phyloP scores from a whole-genome alignment of 2,329 filamentous ascomycete species.

The Colletotrichum sp. region DNA sequence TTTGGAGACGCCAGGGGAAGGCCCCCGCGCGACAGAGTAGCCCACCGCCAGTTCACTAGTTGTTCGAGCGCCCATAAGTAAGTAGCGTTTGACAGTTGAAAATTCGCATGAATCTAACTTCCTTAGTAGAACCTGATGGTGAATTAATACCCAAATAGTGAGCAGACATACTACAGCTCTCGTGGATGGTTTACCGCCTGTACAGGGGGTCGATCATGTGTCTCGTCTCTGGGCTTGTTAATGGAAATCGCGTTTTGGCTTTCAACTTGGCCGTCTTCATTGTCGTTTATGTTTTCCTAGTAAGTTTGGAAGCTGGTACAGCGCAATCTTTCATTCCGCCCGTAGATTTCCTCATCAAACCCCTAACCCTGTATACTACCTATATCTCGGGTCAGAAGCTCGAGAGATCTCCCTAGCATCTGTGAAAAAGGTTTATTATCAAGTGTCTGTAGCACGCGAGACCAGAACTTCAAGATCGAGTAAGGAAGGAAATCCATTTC shows the following conservation, averaged over 20 bases:
- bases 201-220: accelerated
- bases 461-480: not conserved
- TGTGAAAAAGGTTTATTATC: not conserved
- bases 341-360: not conserved
- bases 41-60: not conserved
- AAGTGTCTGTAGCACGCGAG: not conserved
- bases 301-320: accelerated
- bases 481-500: not conserved
- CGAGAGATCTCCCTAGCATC: not conserved
- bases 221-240: not conserved
- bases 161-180: not conserved
- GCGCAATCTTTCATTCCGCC: not conserved
- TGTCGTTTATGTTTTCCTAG: accelerated
- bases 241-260: accelerated
- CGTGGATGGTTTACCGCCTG: not conserved
- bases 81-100: not conserved
- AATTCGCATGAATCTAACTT: not conserved
- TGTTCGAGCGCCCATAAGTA: not conserved
- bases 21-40: not conserved
- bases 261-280: not conserved
- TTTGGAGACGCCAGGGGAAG: not conserved
- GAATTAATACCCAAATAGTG: not conserved
- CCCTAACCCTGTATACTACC: accelerated
- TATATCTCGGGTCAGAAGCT: not conserved
- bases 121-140: accelerated